phyloP scores from a whole-genome alignment of 192 early-diverging fungal genomes.

The Rhizophagus sp. region DNA sequence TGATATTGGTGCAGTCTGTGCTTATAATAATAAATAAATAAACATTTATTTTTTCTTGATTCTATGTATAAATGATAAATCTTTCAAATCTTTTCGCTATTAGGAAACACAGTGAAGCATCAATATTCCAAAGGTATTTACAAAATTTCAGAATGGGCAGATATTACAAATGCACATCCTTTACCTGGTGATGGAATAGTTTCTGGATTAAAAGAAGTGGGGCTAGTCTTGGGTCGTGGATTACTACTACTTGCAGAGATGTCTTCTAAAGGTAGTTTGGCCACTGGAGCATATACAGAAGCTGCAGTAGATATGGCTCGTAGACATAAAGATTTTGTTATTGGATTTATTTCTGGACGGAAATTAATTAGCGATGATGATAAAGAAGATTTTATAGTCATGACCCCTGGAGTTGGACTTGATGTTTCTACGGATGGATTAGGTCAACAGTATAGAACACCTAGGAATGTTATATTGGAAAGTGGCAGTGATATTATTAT shows the following conservation, averaged over 20 bases:
- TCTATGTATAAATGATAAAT: not conserved
- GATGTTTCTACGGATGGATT: slow-evolving; percentile 80
- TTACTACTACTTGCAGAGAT: slow-evolving; percentile 95
- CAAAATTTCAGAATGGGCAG: slow-evolving; percentile 90
- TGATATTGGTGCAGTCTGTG: slow-evolving; percentile 74
- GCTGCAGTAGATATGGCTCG: slow-evolving; percentile 87
- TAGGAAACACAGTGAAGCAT: slow-evolving; percentile 92
- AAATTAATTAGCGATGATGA: slow-evolving; percentile 41
- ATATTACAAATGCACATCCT: slow-evolving; percentile 95
- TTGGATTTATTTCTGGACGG: slow-evolving; percentile 85
- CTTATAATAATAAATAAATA: not conserved
- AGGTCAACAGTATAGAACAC: slow-evolving; percentile 96
- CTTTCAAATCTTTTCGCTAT: not conserved
- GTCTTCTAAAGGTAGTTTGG: slow-evolving; percentile 90
- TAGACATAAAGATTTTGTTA: slow-evolving; percentile 84
- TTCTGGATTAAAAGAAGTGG: slow-evolving; percentile 86
- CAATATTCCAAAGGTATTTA: slow-evolving; percentile 94
- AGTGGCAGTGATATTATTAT: slow-evolving; percentile 95
- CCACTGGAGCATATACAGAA: slow-evolving; percentile 79
- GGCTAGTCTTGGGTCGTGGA: slow-evolving; percentile 72
- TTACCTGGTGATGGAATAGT: slow-evolving; percentile 97
- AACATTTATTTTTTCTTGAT: not conserved
- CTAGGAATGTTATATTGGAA: slow-evolving; percentile 80
- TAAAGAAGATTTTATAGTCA: slow-evolving; percentile 82
- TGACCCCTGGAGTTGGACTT: slow-evolving; percentile 95